Conservation (phyloP, 225 moss, liverwort and hornwort genomes). For the Physcomitrium patens region DNA sequence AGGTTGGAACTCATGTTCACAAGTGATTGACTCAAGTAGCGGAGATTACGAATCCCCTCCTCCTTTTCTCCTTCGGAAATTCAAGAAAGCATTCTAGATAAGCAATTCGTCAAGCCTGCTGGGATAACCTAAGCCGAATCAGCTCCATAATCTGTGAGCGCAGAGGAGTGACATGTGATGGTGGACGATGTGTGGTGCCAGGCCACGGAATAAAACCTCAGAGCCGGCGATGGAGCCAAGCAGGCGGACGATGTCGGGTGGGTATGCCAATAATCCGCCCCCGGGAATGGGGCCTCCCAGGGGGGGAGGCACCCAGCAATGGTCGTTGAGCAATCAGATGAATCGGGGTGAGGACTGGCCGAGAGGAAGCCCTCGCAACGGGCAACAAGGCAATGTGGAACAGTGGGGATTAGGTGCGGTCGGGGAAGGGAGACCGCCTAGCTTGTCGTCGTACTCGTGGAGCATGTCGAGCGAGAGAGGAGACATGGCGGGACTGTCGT, state of each 20-base stretch:
- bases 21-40: no score
- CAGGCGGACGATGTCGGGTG: constrained; percentile 65
- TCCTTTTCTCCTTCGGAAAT: no score
- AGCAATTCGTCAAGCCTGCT: no score
- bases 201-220: constrained; percentile 48
- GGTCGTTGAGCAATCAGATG: constrained; percentile 52
- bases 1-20: no score
- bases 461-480: constrained; percentile 61
- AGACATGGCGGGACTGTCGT: constrained; percentile 57
- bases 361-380: constrained; percentile 56
- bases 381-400: constrained; percentile 36
- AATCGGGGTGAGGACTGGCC: constrained; percentile 59
- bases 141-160: constrained; percentile 26
- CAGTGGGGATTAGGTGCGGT: constrained; percentile 57
- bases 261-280: constrained; percentile 63
- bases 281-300: constrained; percentile 59
- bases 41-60: no score
- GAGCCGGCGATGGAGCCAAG: constrained; percentile 60
- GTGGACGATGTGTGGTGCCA: constrained; percentile 45
- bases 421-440: constrained; percentile 56
- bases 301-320: constrained; percentile 41
- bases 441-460: constrained; percentile 81
- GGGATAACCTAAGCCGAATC: no score
- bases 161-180: constrained; percentile 34
- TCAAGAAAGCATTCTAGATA: no score